Evolutionary conservation across 1,139 yeast genomes (phyloP), one percentile per base, ranked within the genome.

Genomic region (Lodderomyces theae): DNA sequence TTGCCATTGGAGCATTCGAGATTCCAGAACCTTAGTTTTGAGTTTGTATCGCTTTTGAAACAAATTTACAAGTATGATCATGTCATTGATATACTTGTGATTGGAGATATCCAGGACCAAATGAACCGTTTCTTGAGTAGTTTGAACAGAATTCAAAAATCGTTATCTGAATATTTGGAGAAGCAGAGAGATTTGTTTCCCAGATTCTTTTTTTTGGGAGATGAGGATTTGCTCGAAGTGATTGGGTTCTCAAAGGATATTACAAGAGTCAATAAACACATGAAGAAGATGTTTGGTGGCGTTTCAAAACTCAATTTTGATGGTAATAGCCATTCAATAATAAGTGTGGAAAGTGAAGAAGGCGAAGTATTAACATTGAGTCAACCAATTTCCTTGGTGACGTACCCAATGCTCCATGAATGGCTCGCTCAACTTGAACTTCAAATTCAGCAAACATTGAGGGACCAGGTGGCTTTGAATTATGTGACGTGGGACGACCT

Each of bases 131-230:
- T 81, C 6, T 59, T 73, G 2, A 87, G 81, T 0, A 71, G 82
- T 28, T 66, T 90, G 32, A 56, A 54, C 2, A 78, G 74, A 49
- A 77, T 88, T 2, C 75, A 82, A 41, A 77, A 74, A 41, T 83
- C 96, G 0, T 69, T 92, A 13, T 72, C 82, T 2, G 94, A 86
- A 12, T 92, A 82, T 56, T 69, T 90, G 37, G 97, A 90, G 51
- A 77, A 74, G 35, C 96, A 90, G 54, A 67, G 97, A 48, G 84
- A 78, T 37, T 48, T 73, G 2, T 90, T 85, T 52, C 92, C 96
- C 0, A 70, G 97, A 35, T 85, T 90, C 45, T 89, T 84, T 52
- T 90, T 92, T 54, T 66, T 92, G 30, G 97, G 97, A 5, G 92
- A 92, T 55, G 96, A 89, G 48, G 97, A 90, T 56, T 65, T 92